Evolutionary conservation across 805 yeast species (phyloP), one percentile per base, ranked within the genome.

Genomic region (Wickerhamomyces subpelliculosus): DNA sequence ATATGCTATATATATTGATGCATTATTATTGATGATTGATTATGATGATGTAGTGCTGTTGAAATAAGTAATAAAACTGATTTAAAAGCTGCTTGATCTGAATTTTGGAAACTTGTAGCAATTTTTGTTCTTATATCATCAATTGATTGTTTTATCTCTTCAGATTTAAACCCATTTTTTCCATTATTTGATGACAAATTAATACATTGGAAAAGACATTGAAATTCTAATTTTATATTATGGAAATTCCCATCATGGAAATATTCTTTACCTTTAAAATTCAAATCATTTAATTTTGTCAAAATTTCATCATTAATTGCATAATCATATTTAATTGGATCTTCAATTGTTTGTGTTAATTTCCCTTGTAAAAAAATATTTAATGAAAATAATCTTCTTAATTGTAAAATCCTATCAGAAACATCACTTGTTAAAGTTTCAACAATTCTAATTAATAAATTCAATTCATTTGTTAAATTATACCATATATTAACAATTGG

Each of bases 11-110:
- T n/a, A 13, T 16, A 16, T 11, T n/a, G n/a, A n/a, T n/a, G n/a
- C n/a, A n/a, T n/a, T n/a, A n/a, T n/a, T n/a, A n/a, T n/a, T n/a
- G n/a, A n/a, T n/a, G n/a, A n/a, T n/a, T n/a, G n/a, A n/a, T 23
- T 12, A 11, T 20, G 24, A 11, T 29, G 27, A 8, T 25, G 22
- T 4, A 40, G 22, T n/a, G 28, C 26, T 4, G 41, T 30, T 3
- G 21, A 21, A 9, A 39, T 12, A 5, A 42, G 18, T 22, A 41
- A 36, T 8, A 42, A 18, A 13, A 40, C 26, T 4, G 45, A 36
- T 29, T 40, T 42, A n/a, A 40, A 32, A 12, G 20, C 20, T 1
- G 45, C 35, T 25, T 42, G 45, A 13, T 33, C 35, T 9, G 35
- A 28, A 18, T 34, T 42, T 7, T 40, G 34, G 29, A 33, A 40